phyloP scores from a whole-genome alignment of 2,329 filamentous ascomycete species.

The Cladophialophora chaetospira region DNA sequence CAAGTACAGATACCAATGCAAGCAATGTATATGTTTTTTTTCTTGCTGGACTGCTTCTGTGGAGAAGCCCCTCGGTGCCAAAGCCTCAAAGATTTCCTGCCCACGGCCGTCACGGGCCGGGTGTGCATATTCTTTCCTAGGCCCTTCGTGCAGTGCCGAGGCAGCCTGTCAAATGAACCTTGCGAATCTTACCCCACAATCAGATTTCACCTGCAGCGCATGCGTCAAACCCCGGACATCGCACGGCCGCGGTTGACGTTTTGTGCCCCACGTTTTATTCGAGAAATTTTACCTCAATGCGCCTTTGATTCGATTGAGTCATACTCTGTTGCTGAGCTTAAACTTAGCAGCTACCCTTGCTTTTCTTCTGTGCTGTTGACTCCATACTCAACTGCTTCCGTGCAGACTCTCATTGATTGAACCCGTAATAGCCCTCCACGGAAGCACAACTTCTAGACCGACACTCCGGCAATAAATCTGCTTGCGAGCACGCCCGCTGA shows the following conservation, averaged over 20 bases:
- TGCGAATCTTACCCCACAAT: not conserved
- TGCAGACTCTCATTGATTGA: too few species aligned
- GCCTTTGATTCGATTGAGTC: constrained; percentile 5
- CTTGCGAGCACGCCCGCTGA: too few species aligned
- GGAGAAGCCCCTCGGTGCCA: too few species aligned
- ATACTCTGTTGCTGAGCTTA: not conserved
- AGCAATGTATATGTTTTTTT: too few species aligned
- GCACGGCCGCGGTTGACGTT: not conserved
- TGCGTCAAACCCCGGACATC: not conserved
- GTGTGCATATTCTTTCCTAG: not conserved
- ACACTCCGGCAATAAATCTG: too few species aligned
- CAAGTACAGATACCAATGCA: too few species aligned
- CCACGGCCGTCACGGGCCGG: not conserved
- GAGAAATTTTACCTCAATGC: constrained; percentile 12
- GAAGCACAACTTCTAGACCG: too few species aligned
- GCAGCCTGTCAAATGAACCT: not conserved
- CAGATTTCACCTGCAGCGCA: not conserved
- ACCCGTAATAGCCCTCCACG: too few species aligned
- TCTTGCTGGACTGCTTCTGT: too few species aligned
- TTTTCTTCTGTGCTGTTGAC: too few species aligned
- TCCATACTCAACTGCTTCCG: too few species aligned
- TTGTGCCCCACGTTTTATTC: constrained; percentile 4
- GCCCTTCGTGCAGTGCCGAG: not conserved
- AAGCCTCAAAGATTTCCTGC: too few species aligned
- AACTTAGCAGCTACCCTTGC: not conserved